Evolutionary conservation across 73 alveolate species (phyloP), one percentile per base, ranked within the genome.

Genomic region (Paramecium sexaurelia): DNA sequence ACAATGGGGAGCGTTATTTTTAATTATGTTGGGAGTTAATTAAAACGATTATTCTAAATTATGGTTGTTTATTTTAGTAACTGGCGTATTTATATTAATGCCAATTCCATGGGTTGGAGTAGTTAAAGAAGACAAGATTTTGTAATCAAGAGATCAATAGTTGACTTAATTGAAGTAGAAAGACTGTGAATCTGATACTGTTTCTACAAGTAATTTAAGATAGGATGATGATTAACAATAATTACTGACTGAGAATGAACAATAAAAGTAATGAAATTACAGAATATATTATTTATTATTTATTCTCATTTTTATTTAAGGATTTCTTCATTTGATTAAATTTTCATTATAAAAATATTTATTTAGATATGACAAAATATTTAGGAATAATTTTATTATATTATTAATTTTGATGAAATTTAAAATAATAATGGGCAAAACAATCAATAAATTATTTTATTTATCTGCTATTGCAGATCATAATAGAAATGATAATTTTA

Each of bases 1-100:
- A 73, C 56, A 91, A 71, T 41, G 91, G 36, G 99, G 99, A 26
- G 98, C 97, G 9, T 36, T 93, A 10, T 91, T 96, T 0, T 67
- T 95, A 35, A 83, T 73, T 26, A 37, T 69, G n/a, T 55, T 96
- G 5, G 97, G 97, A 6, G 90, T 96, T 6, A 96, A 98, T 35
- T 69, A 85, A 47, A 88, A 93, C n/a, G 83, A 95, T 67, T 96
- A 95, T 82, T 41, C 55, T 1, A 84, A 92, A 24, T 85, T 95
- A 37, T 96, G 98, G 98, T 67, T 95, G 39, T 92, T 95, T 13
- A 78, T 78, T 24, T 24, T 45, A 10, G 29, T 78, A 1, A 78
- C 90, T 8, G 90, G 90, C 13, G 55, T 78, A 78, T 78, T 78
- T 11, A 39, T 78, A 13, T 45, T 78, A 11, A 36, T 78, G 39